A percentile compares a stretch with the other conserved stretches of the same genome.
phyloP scores from a whole-genome alignment of 2,329 filamentous ascomycete species.

The Rhynchosporium graminicola region DNA sequence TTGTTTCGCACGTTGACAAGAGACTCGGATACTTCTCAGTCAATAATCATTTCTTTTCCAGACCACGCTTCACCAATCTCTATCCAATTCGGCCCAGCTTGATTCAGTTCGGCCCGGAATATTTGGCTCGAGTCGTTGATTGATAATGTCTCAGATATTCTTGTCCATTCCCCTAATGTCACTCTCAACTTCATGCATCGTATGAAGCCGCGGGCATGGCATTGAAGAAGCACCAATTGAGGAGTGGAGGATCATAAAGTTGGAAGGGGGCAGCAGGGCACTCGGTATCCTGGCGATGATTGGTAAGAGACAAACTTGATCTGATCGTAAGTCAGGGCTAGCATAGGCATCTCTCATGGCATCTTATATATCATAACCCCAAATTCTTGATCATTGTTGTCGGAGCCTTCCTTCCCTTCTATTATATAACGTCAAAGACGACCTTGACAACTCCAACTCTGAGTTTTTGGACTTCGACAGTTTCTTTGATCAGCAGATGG shows the following conservation, averaged over 20 bases:
- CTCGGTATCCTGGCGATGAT: neutral
- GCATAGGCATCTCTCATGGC: neutral
- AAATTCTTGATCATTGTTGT: neutral
- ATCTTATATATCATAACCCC: constrained; percentile 11
- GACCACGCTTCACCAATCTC: no score
- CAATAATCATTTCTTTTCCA: neutral
- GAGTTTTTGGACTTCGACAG: neutral
- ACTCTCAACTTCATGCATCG: neutral
- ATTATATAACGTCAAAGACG: neutral
- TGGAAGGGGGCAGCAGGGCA: neutral
- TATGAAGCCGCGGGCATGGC: neutral
- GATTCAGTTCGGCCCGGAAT: constrained; percentile 1
- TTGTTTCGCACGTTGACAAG: no score
- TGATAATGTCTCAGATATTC: constrained; percentile 8
- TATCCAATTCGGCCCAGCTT: neutral
- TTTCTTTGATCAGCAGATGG: constrained; percentile 1
- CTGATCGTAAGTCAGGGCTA: constrained; percentile 7
- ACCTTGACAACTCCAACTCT: no score
- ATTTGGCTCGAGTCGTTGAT: neutral
- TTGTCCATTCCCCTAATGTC: neutral
- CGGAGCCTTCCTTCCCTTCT: neutral
- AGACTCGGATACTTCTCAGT: neutral
- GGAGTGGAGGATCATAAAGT: neutral
- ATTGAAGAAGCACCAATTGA: neutral
- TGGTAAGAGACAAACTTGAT: neutral